phyloP scores from a whole-genome alignment of 257 asterid genomes.

The Jasminum sambac region DNA sequence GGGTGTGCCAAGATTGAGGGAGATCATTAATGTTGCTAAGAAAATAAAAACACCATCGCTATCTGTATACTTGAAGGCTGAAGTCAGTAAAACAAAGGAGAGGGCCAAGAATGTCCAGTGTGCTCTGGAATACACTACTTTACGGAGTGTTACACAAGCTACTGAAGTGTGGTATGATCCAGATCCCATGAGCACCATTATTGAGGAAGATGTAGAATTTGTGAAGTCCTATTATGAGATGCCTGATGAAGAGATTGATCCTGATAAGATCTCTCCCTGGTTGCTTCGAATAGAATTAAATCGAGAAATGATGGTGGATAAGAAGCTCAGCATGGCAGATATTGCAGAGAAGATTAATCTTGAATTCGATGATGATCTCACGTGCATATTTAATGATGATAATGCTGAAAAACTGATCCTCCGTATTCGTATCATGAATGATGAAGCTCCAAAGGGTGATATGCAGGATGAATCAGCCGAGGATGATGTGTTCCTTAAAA shows the following conservation, averaged over 20 bases:
- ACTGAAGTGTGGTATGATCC: conserved; percentile 99
- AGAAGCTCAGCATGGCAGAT: conserved; percentile 98
- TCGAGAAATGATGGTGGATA: conserved; percentile 99
- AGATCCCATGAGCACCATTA: conserved; percentile 86
- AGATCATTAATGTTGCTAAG: conserved; percentile 96
- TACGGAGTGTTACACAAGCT: conserved; percentile 95
- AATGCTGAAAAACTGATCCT: conserved; percentile 96
- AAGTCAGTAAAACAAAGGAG: conserved; percentile 74
- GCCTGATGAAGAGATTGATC: conserved; percentile 99
- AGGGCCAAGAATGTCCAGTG: conserved; percentile 96
- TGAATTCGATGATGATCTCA: conserved; percentile 89
- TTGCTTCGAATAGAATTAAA: conserved; percentile 92
- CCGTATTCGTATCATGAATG: conserved; percentile 97
- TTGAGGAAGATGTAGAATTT: conserved; percentile 89
- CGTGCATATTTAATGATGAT: conserved; percentile 94
- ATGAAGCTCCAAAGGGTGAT: conserved; percentile 97
- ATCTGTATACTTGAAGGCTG: conserved; percentile 86
- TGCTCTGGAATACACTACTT: conserved; percentile 91
- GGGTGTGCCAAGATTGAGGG: conserved; percentile 99
- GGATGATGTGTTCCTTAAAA: conserved; percentile 96
- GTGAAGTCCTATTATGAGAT: conserved; percentile 93
- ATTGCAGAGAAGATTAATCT: conserved; percentile 94
- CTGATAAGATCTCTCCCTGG: conserved; percentile 97
- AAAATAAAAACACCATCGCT: conserved; percentile 97
- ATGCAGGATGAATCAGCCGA: conserved; percentile 83